Evolutionary conservation across 2,329 filamentous ascomycete species (phyloP).

Genomic region (Verticillium albo-atrum): DNA sequence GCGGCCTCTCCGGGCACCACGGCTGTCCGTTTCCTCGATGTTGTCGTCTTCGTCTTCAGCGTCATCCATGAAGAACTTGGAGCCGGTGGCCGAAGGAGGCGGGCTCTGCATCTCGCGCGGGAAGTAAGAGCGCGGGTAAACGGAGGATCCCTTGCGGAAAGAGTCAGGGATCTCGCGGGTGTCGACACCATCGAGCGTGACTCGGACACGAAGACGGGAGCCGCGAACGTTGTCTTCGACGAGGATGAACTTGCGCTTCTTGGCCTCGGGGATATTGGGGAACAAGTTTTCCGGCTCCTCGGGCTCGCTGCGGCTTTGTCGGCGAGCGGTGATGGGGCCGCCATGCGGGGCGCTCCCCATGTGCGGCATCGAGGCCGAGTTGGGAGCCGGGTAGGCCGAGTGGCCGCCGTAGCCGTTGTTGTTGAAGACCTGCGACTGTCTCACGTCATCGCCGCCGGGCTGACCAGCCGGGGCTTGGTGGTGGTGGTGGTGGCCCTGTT

Average conservation of each 20-base stretch:
- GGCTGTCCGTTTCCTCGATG: constrained; percentile 45
- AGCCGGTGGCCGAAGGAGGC: constrained; percentile 69
- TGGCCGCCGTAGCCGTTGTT: constrained; percentile 56
- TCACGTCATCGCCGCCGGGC: constrained; percentile 56
- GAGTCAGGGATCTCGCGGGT: constrained; percentile 95
- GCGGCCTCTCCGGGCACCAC: constrained; percentile 29
- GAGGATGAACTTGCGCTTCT: constrained; percentile 93
- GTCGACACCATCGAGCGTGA: constrained; percentile 88
- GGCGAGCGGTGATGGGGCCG: constrained; percentile 30
- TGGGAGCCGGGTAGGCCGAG: constrained; percentile 52
- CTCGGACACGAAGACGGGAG: constrained; percentile 78
- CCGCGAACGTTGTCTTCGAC: constrained; percentile 85
- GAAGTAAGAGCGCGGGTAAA: constrained; percentile 89
- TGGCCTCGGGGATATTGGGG: constrained; percentile 81
- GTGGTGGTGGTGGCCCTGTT: constrained; percentile 56
- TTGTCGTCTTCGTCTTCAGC: constrained; percentile 54
- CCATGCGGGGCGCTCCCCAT: constrained; percentile 33
- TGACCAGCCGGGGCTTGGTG: constrained; percentile 55
- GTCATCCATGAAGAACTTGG: constrained; percentile 69
- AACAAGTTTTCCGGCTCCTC: constrained; percentile 71
- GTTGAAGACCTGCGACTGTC: constrained; percentile 70
- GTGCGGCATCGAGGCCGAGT: constrained; percentile 59
- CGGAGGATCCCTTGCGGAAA: constrained; percentile 84
- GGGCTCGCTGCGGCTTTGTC: constrained; percentile 45
- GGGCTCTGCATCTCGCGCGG: constrained; percentile 89